Conservation (phyloP, 768 basidiomycete genomes). For the Mycena sanguinolenta region DNA sequence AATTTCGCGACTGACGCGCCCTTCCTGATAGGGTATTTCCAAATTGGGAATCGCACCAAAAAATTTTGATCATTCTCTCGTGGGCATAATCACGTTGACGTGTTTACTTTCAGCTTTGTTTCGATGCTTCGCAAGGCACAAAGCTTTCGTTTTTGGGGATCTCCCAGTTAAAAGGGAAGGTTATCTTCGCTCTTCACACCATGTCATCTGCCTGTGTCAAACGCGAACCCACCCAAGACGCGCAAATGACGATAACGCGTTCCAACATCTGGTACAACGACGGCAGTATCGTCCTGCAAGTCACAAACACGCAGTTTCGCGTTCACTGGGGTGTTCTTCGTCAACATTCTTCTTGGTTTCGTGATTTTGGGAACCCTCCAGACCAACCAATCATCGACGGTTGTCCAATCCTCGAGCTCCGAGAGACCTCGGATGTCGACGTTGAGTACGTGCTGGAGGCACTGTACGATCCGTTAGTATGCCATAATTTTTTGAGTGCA, state of each 20-base stretch:
- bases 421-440: neutral
- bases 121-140: too few species aligned
- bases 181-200: too few species aligned
- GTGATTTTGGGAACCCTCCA: neutral
- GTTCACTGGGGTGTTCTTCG: conserved; percentile 1
- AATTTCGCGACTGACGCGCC: too few species aligned
- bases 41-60: too few species aligned
- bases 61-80: too few species aligned
- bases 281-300: neutral
- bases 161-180: too few species aligned
- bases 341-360: neutral
- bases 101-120: too few species aligned
- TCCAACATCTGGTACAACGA: neutral
- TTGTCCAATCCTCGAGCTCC: conserved; percentile 13
- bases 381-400: conserved; percentile 12
- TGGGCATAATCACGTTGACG: too few species aligned
- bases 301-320: neutral
- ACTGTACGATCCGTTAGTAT: neutral
- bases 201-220: too few species aligned
- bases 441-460: neutral
- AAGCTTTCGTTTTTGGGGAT: too few species aligned
- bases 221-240: neutral
- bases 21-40: too few species aligned
- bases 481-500: neutral
- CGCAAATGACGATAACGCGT: neutral